These are phyloP conservation scores for bread wheat (Triticum aestivum) DNA, from an alignment of 176 grass and related monocot genomes.

Conservation along the genomic window IWGSC_CS_RefSeq_v2.1 NC_057811.1:72414663-72415162, in stretches of 20 bases:
- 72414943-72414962: background rate
- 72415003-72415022: background rate
- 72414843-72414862: background rate
- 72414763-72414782: background rate
- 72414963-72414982: background rate
- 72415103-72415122: too few relatives aligned
- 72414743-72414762: background rate
- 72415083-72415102: too few relatives aligned
- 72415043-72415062: constrained; percentile 1
- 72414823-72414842: background rate
- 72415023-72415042: background rate
- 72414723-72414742: background rate
- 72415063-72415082: background rate
- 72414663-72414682: background rate
- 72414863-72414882: background rate
- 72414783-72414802: background rate
- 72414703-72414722: background rate
- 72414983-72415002: background rate
- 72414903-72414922: constrained; percentile 2
- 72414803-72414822: background rate
- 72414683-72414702: background rate
- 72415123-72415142: too few relatives aligned
- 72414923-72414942: background rate
- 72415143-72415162: too few relatives aligned
- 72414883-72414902: background rate